Conservation (phyloP, 768 basidiomycete genomes). For the Boletus bicolor region DNA sequence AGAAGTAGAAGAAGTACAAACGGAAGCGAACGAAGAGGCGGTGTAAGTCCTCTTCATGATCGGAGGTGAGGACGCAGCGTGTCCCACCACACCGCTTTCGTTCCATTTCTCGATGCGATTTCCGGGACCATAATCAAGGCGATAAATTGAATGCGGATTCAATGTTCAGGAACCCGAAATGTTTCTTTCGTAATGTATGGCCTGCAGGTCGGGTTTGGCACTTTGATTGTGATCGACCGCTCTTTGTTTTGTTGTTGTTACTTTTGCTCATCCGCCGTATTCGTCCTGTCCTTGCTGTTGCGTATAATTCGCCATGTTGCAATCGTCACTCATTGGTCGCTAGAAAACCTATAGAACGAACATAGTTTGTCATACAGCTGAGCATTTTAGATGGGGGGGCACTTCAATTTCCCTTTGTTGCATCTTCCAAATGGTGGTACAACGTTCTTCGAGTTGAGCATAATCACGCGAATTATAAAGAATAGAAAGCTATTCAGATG, state of each 20-base stretch:
- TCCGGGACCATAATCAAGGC: background rate
- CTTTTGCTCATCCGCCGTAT: background rate
- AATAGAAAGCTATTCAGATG: background rate
- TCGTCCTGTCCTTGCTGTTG: background rate
- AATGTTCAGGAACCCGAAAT: background rate
- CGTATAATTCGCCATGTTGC: background rate
- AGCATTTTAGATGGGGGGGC: background rate
- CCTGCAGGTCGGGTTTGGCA: constrained; percentile 10
- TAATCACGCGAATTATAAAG: background rate
- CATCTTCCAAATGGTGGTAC: background rate
- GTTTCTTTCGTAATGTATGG: background rate
- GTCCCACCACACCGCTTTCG: constrained; percentile 1
- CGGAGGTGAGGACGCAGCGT: constrained; percentile 20
- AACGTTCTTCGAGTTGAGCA: background rate
- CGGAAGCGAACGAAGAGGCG: constrained; percentile 20
- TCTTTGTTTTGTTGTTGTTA: background rate
- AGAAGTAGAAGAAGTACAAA: constrained; percentile 6
- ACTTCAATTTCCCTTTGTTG: background rate
- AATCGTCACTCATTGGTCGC: background rate
- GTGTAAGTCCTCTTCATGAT: constrained; percentile 11
- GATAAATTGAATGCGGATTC: background rate
- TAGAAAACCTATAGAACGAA: background rate
- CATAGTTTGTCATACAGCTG: background rate
- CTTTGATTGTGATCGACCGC: background rate
- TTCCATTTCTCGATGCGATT: background rate